Percentiles rank a stretch among this genome's conserved stretches.
These are phyloP conservation scores for Gamarada debralockiae DNA, from an alignment of 495 filamentous ascomycete genomes.

Conservation along the genomic window DNA sequence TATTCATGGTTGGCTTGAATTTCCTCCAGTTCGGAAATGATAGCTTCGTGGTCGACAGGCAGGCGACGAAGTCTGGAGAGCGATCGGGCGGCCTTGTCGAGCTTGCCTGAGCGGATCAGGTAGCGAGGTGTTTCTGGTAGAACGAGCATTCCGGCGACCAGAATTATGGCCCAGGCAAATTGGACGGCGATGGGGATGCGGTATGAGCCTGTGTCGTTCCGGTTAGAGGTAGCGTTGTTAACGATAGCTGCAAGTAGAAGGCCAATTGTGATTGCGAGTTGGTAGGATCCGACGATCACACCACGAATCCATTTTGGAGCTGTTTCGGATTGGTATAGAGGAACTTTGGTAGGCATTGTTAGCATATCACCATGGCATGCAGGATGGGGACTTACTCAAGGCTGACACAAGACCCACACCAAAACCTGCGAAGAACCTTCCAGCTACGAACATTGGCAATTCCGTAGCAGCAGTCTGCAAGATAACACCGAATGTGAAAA, in stretches of 20 bases:
- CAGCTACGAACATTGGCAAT: conserved; percentile 68
- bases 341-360: too few relatives aligned
- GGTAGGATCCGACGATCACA: conserved; percentile 78
- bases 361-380: too few relatives aligned
- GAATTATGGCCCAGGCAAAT: conserved; percentile 74
- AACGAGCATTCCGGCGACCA: conserved; percentile 67
- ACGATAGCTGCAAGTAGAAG: conserved; percentile 73
- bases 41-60: conserved; percentile 53
- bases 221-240: conserved; percentile 67
- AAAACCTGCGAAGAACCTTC: conserved; percentile 75
- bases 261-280: conserved; percentile 81
- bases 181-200: conserved; percentile 81
- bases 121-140: conserved; percentile 85
- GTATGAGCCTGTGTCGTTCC: conserved; percentile 63
- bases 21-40: conserved; percentile 67
- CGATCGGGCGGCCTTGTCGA: conserved; percentile 59
- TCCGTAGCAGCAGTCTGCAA: conserved; percentile 66
- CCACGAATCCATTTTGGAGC: conserved; percentile 84
- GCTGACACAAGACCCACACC: conserved; percentile 80
- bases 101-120: conserved; percentile 64
- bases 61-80: conserved; percentile 66
- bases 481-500: conserved; percentile 77
- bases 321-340: conserved; percentile 82
- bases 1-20: conserved; percentile 78
- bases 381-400: conserved; percentile 53